Evolutionary conservation across 148 eudicot species (phyloP).

Genomic region (Chenopodium quinoa): DNA sequence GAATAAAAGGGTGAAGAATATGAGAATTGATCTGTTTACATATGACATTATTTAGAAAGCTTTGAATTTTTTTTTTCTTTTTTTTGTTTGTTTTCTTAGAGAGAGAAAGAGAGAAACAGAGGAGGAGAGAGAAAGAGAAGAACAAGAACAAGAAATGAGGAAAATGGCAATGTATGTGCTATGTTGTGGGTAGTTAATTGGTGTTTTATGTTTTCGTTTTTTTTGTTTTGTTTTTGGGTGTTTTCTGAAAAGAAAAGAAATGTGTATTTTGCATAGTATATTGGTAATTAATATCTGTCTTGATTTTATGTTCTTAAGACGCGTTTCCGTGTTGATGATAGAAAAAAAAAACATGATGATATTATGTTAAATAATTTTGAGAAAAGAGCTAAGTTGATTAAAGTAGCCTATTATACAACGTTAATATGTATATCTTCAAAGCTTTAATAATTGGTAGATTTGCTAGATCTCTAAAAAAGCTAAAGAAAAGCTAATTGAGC

Average conservation of each 20-base stretch:
- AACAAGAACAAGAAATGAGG: background rate
- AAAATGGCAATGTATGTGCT: background rate
- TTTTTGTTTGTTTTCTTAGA: background rate
- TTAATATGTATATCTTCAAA: no score
- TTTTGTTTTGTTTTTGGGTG: background rate
- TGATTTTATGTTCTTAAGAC: background rate
- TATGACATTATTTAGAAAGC: slow-evolving; percentile 17
- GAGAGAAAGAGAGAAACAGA: background rate
- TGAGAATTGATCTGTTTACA: slow-evolving; percentile 16
- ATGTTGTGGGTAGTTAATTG: background rate
- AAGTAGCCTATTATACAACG: no score
- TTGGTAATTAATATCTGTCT: background rate
- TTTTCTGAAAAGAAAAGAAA: background rate
- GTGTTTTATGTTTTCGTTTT: background rate
- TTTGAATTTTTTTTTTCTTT: background rate
- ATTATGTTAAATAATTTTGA: no score
- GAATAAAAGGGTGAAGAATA: slow-evolving; percentile 7
- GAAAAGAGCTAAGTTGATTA: no score
- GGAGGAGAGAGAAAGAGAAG: background rate
- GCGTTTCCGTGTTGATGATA: background rate
- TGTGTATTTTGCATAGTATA: background rate
- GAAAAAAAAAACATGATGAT: no score
- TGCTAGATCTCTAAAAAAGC: no score
- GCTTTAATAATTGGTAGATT: no score
- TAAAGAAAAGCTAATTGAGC: no score